Base-by-base conservation (phyloP, 352 stramenopile species). In the Phytophthora idaei region DNA sequence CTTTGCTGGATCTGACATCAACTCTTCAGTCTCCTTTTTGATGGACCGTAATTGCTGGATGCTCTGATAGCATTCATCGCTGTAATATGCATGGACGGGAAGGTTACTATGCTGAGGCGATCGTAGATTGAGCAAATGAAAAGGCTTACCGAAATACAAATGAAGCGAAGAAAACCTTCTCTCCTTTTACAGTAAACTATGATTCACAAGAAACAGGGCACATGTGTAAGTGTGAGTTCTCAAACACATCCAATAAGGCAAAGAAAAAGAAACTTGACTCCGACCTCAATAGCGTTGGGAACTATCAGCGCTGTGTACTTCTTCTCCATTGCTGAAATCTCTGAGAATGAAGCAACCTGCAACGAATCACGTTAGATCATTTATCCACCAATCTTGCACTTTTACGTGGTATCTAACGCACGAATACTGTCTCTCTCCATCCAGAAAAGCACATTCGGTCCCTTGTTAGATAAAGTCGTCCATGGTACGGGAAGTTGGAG, bases 291-390 rank as follows among this genome's bases (percentile, higher is more conserved):
- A 12, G 84, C 88, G 42, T 95, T 95, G 3, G 88, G 88, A 7
- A 94, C 88, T 56, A 95, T 92, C 27, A 95, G 61, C 7, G 88
- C 86, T 2, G 86, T 90, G 46, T 94, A 93, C 51, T 95, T 95
- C 61, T 94, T 94, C 61, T 93, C 88, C 61, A 95, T 82, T 27
- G 56, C 45, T 25, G 67, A 69, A 55, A 95, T 92, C 12, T 94
- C 81, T n/a, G 83, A 74, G 41, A 90, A 90, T 5, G 76, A 85
- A n/a, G 80, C 62, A 32, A 94, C 84, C 85, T 94, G 52, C n/a
- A 60, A 14, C 14, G 37, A 42, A 44, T 4, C 28, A 17, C 17
- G 61, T 50, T 15, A 34, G 1, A 39, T 37, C 17, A 36, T 29
- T 52, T 42, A 37, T 49, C 12, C 5, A 69, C 2, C 44, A 28